A percentile compares a stretch with the other conserved stretches of the same genome.
Evolutionary conservation across 2,329 filamentous ascomycete species (phyloP).

Genomic region (Ophiostoma novo-ulmi): DNA sequence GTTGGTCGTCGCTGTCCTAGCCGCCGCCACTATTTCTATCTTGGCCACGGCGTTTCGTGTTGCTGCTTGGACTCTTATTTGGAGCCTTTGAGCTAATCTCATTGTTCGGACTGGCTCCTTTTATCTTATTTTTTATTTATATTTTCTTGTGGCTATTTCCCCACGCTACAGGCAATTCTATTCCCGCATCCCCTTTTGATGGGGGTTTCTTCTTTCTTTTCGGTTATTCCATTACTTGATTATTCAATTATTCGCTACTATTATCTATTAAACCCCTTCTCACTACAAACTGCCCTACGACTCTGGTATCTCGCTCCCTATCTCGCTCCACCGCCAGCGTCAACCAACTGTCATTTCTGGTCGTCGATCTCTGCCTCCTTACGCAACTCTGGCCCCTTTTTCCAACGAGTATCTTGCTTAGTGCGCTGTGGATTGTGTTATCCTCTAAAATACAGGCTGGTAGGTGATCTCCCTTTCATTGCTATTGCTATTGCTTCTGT

Average conservation of each 20-base stretch:
- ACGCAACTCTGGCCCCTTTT: constrained; percentile 6
- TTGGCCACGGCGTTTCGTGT: constrained; percentile 4
- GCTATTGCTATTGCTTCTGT: too few species aligned
- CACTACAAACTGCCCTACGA: not conserved
- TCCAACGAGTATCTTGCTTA: not conserved
- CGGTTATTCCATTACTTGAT: not conserved
- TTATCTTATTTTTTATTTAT: not conserved
- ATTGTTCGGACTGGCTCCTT: constrained; percentile 9
- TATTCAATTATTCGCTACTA: not conserved
- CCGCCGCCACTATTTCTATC: not conserved
- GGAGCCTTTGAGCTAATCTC: not conserved
- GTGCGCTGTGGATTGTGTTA: not conserved
- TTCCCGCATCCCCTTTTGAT: constrained; percentile 13
- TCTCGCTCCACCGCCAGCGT: constrained; percentile 10
- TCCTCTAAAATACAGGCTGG: constrained; percentile 7
- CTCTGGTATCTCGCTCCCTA: not conserved
- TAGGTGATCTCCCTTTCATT: not conserved
- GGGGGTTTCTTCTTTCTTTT: not conserved
- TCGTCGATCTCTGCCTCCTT: not conserved
- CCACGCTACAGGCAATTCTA: not conserved
- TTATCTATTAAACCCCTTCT: not conserved
- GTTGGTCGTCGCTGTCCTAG: not conserved
- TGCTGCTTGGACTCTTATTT: not conserved
- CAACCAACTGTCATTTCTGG: not conserved
- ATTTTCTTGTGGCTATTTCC: not conserved